A percentile compares a stretch with the other conserved stretches of the same genome.
Conservation (phyloP, 768 basidiomycete species). For the Boletus pseudopeckii region DNA sequence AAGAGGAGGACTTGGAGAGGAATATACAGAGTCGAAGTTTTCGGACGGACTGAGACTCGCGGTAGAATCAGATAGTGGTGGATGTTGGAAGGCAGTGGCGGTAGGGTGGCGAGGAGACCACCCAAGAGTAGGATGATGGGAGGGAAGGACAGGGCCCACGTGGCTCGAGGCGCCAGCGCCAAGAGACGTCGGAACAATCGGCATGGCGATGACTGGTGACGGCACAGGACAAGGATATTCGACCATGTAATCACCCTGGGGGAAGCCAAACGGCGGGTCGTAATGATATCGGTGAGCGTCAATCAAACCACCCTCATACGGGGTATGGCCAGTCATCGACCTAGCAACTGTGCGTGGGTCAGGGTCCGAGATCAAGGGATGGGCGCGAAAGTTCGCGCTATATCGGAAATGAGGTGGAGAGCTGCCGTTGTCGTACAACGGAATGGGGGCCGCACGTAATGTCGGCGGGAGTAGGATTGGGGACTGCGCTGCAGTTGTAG, state of each 20-base stretch:
- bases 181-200: conserved; percentile 2
- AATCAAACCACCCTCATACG: background rate
- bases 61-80: background rate
- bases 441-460: background rate
- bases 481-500: background rate
- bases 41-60: background rate
- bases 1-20: background rate
- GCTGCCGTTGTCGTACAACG: background rate
- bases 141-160: background rate
- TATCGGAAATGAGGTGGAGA: background rate
- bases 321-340: background rate
- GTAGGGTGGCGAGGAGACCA: background rate
- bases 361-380: background rate
- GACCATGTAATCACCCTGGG: background rate
- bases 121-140: background rate
- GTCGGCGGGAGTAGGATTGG: background rate
- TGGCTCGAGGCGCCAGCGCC: background rate
- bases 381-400: background rate
- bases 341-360: background rate
- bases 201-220: background rate
- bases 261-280: background rate
- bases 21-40: background rate
- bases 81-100: background rate
- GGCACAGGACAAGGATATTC: background rate
- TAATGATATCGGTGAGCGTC: background rate